Percentiles rank a stretch among this genome's conserved stretches.
Evolutionary conservation across 129 eudicot genomes (phyloP).

Genomic region (Pittosporum tobira): DNA sequence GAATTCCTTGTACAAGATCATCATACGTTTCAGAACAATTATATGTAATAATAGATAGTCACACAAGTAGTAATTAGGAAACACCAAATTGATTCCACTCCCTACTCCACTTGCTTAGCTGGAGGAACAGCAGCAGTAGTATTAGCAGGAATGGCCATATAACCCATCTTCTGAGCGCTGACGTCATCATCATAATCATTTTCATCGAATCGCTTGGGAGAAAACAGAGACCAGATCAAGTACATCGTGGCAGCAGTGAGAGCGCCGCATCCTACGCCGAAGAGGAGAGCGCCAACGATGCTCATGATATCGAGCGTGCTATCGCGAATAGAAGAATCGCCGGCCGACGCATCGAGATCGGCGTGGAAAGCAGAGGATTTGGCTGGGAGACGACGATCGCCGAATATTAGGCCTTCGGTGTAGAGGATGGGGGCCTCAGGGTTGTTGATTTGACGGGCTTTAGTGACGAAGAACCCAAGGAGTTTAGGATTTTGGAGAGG

Average conservation of each 20-base stretch:
- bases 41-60: neutral
- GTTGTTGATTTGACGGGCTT: conserved; percentile 26
- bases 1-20: conserved; percentile 8
- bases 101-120: conserved; percentile 30
- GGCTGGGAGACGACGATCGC: conserved; percentile 10
- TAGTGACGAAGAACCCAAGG: conserved; percentile 45
- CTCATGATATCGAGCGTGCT: conserved; percentile 63
- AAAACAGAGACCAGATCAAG: conserved; percentile 53
- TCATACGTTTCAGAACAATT: neutral
- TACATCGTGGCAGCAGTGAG: conserved; percentile 67
- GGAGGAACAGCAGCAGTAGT: conserved; percentile 10
- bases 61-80: neutral
- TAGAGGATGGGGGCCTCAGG: conserved; percentile 19
- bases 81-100: neutral
- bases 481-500: conserved; percentile 22
- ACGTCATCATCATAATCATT: conserved; percentile 27
- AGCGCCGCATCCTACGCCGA: conserved; percentile 78
- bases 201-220: conserved; percentile 24
- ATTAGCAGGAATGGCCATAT: conserved; percentile 28
- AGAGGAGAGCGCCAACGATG: conserved; percentile 57
- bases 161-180: conserved; percentile 37
- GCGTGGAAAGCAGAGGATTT: neutral
- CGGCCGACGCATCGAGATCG: conserved; percentile 29
- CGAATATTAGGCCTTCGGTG: conserved; percentile 17
- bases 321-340: conserved; percentile 47